Percentiles rank a stretch among this genome's conserved stretches.
phyloP scores from a whole-genome alignment of 2,329 filamentous ascomycete genomes.

The Colletotrichum neosansevieriae region DNA sequence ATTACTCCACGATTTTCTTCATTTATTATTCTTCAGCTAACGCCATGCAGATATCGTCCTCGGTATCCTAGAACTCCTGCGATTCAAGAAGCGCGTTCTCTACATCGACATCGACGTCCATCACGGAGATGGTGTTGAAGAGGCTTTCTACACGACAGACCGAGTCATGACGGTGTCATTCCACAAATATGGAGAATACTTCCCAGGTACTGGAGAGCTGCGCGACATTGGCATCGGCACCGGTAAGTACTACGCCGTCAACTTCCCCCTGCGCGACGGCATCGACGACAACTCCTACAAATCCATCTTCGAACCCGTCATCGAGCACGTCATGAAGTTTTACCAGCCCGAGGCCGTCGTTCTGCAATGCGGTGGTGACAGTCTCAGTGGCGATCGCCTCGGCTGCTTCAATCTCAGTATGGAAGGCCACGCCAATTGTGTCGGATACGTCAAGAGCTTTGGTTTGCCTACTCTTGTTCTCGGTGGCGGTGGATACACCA shows the following conservation, averaged over 20 bases:
- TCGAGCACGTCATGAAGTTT: slow-evolving; percentile 85
- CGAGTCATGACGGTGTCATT: slow-evolving; percentile 94
- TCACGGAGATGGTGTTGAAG: slow-evolving; percentile 92
- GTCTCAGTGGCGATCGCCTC: slow-evolving; percentile 90
- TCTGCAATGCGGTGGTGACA: slow-evolving; percentile 95
- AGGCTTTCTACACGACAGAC: slow-evolving; percentile 93
- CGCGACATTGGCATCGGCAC: slow-evolving; percentile 88
- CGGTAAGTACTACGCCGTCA: slow-evolving; percentile 90
- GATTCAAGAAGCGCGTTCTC: slow-evolving; percentile 92
- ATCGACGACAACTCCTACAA: slow-evolving; percentile 93
- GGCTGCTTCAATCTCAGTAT: slow-evolving; percentile 99
- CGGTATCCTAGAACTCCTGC: slow-evolving; percentile 90
- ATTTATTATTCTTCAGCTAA: slow-evolving; percentile 2
- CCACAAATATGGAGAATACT: slow-evolving; percentile 98
- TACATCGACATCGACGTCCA: slow-evolving; percentile 98
- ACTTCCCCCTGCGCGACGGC: slow-evolving; percentile 91
- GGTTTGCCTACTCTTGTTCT: slow-evolving; percentile 89
- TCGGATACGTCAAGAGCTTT: slow-evolving; percentile 90
- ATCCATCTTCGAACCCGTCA: slow-evolving; percentile 91
- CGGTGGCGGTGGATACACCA: slow-evolving; percentile 96
- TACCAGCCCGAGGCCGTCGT: slow-evolving; percentile 94
- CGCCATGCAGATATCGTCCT: slow-evolving; percentile 86
- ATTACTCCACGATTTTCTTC: too few relatives aligned
- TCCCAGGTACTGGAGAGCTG: slow-evolving; percentile 90
- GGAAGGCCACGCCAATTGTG: slow-evolving; percentile 93